phyloP scores from a whole-genome alignment of 306 rosid species.

The Begonia loranthoides region DNA sequence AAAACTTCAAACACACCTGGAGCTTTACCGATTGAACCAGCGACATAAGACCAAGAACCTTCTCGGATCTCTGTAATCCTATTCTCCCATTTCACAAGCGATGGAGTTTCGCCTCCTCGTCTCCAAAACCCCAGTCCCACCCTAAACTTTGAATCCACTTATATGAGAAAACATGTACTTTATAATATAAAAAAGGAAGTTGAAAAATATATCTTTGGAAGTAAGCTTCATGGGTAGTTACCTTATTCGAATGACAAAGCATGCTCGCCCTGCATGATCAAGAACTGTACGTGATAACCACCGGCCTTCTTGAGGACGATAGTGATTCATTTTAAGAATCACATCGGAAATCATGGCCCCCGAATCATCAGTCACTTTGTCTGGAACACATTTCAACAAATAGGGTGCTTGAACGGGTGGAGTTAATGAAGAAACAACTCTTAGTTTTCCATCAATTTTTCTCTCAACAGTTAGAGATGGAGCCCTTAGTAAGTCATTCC shows the following conservation, averaged over 20 bases:
- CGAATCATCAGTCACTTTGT: conserved; percentile 73
- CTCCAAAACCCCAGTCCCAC: conserved; percentile 93
- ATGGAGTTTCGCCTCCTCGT: conserved; percentile 76
- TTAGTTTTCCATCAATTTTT: conserved; percentile 38
- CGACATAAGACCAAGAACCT: conserved; percentile 92
- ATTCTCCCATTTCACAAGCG: conserved; percentile 77
- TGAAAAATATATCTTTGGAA: background rate
- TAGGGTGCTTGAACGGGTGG: conserved; percentile 90
- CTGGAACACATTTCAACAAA: conserved; percentile 86
- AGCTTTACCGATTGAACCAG: conserved; percentile 67
- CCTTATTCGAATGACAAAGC: conserved; percentile 80
- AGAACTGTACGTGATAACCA: conserved; percentile 93
- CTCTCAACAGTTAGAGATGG: conserved; percentile 46
- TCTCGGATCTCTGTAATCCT: conserved; percentile 78
- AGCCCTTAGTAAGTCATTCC: conserved; percentile 82
- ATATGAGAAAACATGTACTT: too few relatives aligned
- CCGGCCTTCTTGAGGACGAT: conserved; percentile 94
- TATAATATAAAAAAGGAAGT: background rate
- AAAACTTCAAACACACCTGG: conserved; percentile 40
- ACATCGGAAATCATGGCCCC: conserved; percentile 86
- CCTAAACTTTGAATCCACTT: conserved; percentile 30
- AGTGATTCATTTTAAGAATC: conserved; percentile 65
- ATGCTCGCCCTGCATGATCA: conserved; percentile 92
- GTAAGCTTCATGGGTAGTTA: conserved; percentile 9
- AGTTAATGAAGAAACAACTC: conserved; percentile 47